These are phyloP conservation scores for Aureobasidium mangrovei DNA, from an alignment of 2,329 filamentous ascomycete genomes.

Conservation along the genomic window DNA sequence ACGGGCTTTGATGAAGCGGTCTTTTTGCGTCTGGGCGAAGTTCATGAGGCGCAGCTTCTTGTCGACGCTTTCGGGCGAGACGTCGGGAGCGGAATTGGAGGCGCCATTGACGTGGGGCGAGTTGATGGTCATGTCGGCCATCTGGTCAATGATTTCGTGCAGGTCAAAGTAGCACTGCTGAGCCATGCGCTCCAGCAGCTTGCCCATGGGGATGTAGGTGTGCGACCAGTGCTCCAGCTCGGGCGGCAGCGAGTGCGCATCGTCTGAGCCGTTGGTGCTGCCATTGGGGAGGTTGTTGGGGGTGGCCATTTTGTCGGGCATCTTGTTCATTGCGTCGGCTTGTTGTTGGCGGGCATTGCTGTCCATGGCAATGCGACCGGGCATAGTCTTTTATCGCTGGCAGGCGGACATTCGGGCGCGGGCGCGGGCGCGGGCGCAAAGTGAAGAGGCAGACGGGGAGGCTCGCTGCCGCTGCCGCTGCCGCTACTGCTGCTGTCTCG, in stretches of 20 bases:
- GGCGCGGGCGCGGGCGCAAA: not conserved
- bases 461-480: not conserved
- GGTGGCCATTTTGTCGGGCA: slow-evolving; percentile 14
- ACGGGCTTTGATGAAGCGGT: slow-evolving; percentile 85
- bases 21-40: slow-evolving; percentile 70
- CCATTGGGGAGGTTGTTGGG: slow-evolving; percentile 17
- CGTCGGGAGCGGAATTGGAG: slow-evolving; percentile 42
- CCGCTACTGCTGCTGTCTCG: not conserved
- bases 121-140: slow-evolving; percentile 49
- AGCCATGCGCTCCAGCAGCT: slow-evolving; percentile 66
- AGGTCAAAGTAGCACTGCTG: slow-evolving; percentile 78
- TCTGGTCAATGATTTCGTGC: slow-evolving; percentile 56
- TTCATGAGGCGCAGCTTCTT: slow-evolving; percentile 71
- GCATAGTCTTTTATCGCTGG: slow-evolving; percentile 31
- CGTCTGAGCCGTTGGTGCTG: slow-evolving; percentile 11
- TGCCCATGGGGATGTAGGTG: slow-evolving; percentile 66
- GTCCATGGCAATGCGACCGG: slow-evolving; percentile 42
- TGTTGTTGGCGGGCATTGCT: slow-evolving; percentile 32
- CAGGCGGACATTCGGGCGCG: slow-evolving; percentile 18
- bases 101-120: slow-evolving; percentile 30
- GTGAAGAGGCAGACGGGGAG: not conserved
- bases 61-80: slow-evolving; percentile 54
- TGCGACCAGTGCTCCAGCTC: slow-evolving; percentile 58
- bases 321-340: slow-evolving; percentile 26
- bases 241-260: slow-evolving; percentile 30